Percentiles rank a stretch among this genome's conserved stretches.
Conservation (phyloP, 2,329 filamentous ascomycete genomes). For the Amylocarpus encephaloides region DNA sequence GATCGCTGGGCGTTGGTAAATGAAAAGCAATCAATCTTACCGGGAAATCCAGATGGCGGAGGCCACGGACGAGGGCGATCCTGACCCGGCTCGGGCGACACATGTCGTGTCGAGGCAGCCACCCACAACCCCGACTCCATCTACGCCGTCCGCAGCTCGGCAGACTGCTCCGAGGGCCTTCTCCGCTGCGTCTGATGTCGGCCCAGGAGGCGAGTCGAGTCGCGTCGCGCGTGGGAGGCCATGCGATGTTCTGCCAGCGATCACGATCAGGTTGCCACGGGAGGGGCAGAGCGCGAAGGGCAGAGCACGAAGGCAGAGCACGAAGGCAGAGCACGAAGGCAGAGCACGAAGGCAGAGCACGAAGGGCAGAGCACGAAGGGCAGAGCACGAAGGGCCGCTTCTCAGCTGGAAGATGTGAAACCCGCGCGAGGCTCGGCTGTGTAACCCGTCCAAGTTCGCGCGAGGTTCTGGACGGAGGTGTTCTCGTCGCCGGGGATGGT, state of each 20-base stretch:
- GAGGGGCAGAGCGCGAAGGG: no score
- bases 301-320: no score
- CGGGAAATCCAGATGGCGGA: background rate
- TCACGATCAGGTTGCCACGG: background rate
- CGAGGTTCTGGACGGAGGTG: no score
- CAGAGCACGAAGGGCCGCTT: no score
- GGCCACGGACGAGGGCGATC: background rate
- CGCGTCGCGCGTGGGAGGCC: background rate
- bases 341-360: no score
- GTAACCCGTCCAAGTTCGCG: no score
- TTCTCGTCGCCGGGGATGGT: no score
- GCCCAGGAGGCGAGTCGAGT: background rate
- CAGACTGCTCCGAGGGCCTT: background rate
- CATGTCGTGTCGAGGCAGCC: background rate
- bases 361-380: no score
- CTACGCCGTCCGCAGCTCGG: conserved; percentile 1
- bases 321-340: no score
- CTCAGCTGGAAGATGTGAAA: no score
- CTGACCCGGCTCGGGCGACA: background rate
- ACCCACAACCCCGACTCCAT: conserved; percentile 1
- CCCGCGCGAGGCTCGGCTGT: no score
- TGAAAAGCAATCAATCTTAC: conserved; percentile 3
- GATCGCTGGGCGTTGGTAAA: background rate
- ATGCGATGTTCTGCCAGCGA: background rate
- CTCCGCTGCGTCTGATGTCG: background rate